A percentile compares a stretch with the other conserved stretches of the same genome.
Conservation (phyloP, 345 rosid genomes). For the Viola odorata region DNA sequence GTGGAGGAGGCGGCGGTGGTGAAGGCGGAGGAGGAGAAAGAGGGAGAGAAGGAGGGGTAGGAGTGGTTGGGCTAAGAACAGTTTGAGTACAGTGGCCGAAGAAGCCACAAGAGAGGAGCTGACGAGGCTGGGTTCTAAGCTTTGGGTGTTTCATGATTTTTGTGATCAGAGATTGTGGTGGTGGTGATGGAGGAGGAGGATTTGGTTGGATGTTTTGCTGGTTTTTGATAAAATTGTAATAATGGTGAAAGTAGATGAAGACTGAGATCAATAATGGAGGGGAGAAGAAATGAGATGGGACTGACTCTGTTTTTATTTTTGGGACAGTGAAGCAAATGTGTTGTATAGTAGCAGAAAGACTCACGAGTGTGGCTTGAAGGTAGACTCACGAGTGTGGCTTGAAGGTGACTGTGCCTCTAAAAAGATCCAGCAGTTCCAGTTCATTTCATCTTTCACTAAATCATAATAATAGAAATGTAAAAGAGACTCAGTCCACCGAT, state of each 20-base stretch:
- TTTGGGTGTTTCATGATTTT: constrained; percentile 48
- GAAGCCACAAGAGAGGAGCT: constrained; percentile 76
- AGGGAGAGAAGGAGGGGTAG: constrained; percentile 38
- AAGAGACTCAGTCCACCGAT: too few relatives aligned
- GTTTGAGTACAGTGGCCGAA: constrained; percentile 77
- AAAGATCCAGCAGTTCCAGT: background rate
- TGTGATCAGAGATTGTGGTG: too few relatives aligned
- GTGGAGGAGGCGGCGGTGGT: constrained; percentile 5
- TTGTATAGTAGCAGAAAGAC: background rate
- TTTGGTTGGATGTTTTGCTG: too few relatives aligned
- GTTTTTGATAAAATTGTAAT: background rate
- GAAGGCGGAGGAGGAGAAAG: constrained; percentile 22
- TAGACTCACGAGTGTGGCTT: constrained; percentile 4
- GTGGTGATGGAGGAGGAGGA: too few relatives aligned
- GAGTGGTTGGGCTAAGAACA: constrained; percentile 44
- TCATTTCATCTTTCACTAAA: background rate
- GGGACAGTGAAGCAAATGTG: background rate
- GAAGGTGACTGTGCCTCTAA: constrained; percentile 1
- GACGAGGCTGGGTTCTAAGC: constrained; percentile 60
- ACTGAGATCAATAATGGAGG: constrained; percentile 5
- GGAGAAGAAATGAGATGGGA: too few relatives aligned
- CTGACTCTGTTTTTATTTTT: too few relatives aligned
- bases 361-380: constrained; percentile 2
- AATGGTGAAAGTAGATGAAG: background rate
- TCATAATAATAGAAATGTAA: too few relatives aligned